These are phyloP conservation scores for Cytospora mali DNA, from an alignment of 2,329 filamentous ascomycete species.

Conservation along the genomic window DNA sequence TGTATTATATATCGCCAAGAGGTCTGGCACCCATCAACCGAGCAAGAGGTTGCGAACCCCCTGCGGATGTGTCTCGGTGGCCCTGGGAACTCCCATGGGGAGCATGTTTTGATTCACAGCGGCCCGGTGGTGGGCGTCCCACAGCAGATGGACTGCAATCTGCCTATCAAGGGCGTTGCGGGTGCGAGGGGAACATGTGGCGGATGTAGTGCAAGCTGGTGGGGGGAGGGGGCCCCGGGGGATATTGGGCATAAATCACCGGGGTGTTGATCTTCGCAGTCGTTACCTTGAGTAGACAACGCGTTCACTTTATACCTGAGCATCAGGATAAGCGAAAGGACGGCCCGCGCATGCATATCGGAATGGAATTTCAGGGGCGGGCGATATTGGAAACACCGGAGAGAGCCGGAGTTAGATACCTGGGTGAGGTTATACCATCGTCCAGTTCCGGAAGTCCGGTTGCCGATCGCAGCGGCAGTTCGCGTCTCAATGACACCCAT, in stretches of 20 bases:
- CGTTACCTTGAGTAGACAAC: constrained; percentile 3
- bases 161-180: constrained; percentile 12
- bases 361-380: constrained; percentile 6
- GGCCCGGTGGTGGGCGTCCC: constrained; percentile 20
- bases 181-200: constrained; percentile 3
- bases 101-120: constrained; percentile 2
- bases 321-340: background rate
- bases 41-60: constrained; percentile 8
- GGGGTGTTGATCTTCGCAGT: background rate
- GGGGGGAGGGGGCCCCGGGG: background rate
- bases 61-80: background rate
- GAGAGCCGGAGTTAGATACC: constrained; percentile 8
- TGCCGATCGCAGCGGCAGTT: constrained; percentile 12
- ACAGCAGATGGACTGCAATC: constrained; percentile 13
- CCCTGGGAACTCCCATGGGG: background rate
- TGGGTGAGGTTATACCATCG: constrained; percentile 17
- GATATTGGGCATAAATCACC: background rate
- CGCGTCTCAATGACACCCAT: background rate
- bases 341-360: constrained; percentile 1
- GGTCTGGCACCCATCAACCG: constrained; percentile 6
- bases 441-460: constrained; percentile 4
- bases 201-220: background rate
- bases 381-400: constrained; percentile 3
- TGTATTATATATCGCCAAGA: constrained; percentile 8
- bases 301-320: background rate